Percentiles rank a stretch among this genome's conserved stretches.
phyloP scores from a whole-genome alignment of 768 basidiomycete species.

The Russula sp. region DNA sequence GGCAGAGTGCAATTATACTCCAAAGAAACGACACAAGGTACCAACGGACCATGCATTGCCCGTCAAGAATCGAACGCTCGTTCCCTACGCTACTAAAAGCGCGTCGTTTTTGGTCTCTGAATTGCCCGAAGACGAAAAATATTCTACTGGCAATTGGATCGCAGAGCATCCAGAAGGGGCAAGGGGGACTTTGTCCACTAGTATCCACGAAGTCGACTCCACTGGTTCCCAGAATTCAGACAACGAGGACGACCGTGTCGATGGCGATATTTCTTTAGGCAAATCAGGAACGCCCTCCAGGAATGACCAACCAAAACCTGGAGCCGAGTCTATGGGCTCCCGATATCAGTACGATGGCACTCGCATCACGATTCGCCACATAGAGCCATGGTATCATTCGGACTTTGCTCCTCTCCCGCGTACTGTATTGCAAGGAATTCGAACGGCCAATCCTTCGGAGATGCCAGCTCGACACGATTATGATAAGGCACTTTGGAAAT shows the following conservation, averaged over 20 bases:
- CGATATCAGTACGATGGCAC: slow-evolving; percentile 14
- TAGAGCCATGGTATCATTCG: slow-evolving; percentile 55
- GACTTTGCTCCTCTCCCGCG: slow-evolving; percentile 56
- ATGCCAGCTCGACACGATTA: slow-evolving; percentile 52
- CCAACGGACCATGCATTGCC: slow-evolving; percentile 35
- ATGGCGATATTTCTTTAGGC: slow-evolving; percentile 4
- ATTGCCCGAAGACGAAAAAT: slow-evolving; percentile 30
- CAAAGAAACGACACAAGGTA: slow-evolving; percentile 58
- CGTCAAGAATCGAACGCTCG: slow-evolving; percentile 32
- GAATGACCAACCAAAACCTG: slow-evolving; percentile 9
- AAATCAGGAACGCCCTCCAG: background rate
- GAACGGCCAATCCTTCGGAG: slow-evolving; percentile 44
- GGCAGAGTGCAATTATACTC: slow-evolving; percentile 61
- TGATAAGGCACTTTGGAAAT: slow-evolving; percentile 41
- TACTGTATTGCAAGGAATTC: slow-evolving; percentile 47
- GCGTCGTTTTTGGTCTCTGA: slow-evolving; percentile 44
- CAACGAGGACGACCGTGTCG: slow-evolving; percentile 18
- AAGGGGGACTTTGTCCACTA: slow-evolving; percentile 7
- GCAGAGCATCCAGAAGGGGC: slow-evolving; percentile 21
- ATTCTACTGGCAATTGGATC: slow-evolving; percentile 22
- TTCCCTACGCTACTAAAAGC: slow-evolving; percentile 39
- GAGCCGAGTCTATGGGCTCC: background rate
- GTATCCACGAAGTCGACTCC: slow-evolving; percentile 17
- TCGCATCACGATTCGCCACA: slow-evolving; percentile 25
- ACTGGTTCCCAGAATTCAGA: slow-evolving; percentile 18